These are phyloP conservation scores for Hygrocybe coccinea DNA, from an alignment of 768 basidiomycete genomes.

Conservation along the genomic window DNA sequence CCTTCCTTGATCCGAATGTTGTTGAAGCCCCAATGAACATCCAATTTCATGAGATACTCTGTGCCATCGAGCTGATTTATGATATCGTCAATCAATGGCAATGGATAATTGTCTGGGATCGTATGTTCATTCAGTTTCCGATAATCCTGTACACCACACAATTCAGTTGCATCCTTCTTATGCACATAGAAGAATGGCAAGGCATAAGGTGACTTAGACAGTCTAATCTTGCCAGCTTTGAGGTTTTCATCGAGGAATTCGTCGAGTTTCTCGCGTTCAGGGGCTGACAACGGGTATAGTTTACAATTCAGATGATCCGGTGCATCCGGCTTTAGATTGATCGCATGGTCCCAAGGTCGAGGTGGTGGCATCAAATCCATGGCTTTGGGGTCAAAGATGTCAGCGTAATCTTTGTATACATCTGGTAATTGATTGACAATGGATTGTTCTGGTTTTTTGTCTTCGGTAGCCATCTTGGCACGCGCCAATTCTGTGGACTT, in stretches of 20 bases:
- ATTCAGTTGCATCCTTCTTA: slow-evolving; percentile 25
- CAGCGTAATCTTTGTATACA: too few relatives aligned
- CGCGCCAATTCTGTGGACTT: too few relatives aligned
- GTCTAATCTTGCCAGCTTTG: slow-evolving; percentile 18
- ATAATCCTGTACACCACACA: slow-evolving; percentile 38
- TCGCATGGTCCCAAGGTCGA: slow-evolving; percentile 33
- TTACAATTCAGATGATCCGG: too few relatives aligned
- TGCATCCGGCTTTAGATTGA: slow-evolving; percentile 28
- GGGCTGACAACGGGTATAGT: slow-evolving; percentile 24
- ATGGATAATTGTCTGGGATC: slow-evolving; percentile 33
- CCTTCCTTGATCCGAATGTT: slow-evolving; percentile 1
- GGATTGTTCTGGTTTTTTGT: too few relatives aligned
- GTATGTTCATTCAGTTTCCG: slow-evolving; percentile 31
- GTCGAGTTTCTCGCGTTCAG: slow-evolving; percentile 20
- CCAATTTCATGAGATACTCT: slow-evolving; percentile 26
- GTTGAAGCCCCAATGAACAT: slow-evolving; percentile 1
- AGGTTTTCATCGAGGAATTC: slow-evolving; percentile 29
- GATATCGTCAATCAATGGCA: slow-evolving; percentile 30
- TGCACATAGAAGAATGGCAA: slow-evolving; percentile 23
- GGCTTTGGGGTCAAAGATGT: too few relatives aligned
- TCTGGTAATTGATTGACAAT: too few relatives aligned
- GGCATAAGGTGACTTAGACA: slow-evolving; percentile 22
- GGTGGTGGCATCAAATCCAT: slow-evolving; percentile 22
- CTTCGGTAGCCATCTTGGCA: neutral
- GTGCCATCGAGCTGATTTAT: slow-evolving; percentile 23